These are phyloP conservation scores for Basipetospora chlamydospora DNA, from an alignment of 2,329 filamentous ascomycete species.

Conservation along the genomic window DNA sequence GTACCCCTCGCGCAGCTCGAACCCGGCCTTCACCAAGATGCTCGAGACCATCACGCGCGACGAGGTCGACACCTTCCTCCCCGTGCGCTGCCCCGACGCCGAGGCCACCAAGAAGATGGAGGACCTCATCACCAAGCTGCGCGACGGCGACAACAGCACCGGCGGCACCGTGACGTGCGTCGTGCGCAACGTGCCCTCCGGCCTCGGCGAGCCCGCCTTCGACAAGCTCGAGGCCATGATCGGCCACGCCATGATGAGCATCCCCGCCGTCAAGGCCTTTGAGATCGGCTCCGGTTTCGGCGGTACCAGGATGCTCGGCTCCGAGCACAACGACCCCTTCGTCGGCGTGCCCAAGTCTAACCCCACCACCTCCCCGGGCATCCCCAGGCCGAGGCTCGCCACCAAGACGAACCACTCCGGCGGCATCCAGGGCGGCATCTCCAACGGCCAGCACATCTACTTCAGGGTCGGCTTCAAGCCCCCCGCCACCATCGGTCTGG, in stretches of 20 bases:
- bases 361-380: conserved; percentile 28
- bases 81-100: conserved; percentile 70
- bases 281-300: conserved; percentile 89
- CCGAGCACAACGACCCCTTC: conserved; percentile 85
- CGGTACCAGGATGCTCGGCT: conserved; percentile 74
- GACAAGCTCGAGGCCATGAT: conserved; percentile 89
- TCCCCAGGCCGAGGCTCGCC: conserved; percentile 41
- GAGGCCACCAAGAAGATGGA: conserved; percentile 58
- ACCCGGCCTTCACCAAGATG: conserved; percentile 66
- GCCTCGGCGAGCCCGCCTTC: conserved; percentile 86
- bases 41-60: conserved; percentile 57
- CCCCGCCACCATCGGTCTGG: conserved; percentile 80
- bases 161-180: conserved; percentile 92
- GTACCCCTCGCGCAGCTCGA: conserved; percentile 54
- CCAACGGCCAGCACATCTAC: conserved; percentile 86
- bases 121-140: conserved; percentile 60
- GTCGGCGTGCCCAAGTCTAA: conserved; percentile 24
- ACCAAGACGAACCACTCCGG: conserved; percentile 93
- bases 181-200: conserved; percentile 70
- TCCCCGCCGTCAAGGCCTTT: conserved; percentile 90
- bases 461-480: conserved; percentile 94
- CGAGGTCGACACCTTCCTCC: conserved; percentile 70
- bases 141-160: conserved; percentile 72
- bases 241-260: conserved; percentile 86
- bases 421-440: conserved; percentile 89